These are phyloP conservation scores for Coemansia sp. DNA, from an alignment of 192 early-diverging fungal genomes.

Conservation along the genomic window DNA sequence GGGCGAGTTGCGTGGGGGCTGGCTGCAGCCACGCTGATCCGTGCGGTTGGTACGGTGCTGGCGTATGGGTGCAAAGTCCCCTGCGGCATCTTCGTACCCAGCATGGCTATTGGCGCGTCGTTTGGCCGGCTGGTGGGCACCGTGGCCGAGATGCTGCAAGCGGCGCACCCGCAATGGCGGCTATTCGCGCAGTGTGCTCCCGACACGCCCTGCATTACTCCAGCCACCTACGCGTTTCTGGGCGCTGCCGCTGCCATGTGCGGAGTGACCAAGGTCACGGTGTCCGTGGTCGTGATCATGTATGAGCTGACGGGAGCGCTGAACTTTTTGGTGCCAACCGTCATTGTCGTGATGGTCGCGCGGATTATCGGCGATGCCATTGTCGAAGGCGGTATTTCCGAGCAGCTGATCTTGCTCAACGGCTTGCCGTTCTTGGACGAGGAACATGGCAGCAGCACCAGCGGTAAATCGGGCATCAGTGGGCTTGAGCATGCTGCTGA, in stretches of 20 bases:
- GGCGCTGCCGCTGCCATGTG: slow-evolving; percentile 88
- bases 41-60: slow-evolving; percentile 55
- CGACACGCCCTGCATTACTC: slow-evolving; percentile 83
- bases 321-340: slow-evolving; percentile 78
- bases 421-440: slow-evolving; percentile 78
- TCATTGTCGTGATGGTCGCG: slow-evolving; percentile 77
- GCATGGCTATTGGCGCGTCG: slow-evolving; percentile 90
- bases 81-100: slow-evolving; percentile 91
- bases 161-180: slow-evolving; percentile 58
- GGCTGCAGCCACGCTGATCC: slow-evolving; percentile 57
- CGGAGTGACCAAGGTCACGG: slow-evolving; percentile 85
- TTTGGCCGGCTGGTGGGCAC: slow-evolving; percentile 90
- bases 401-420: slow-evolving; percentile 75
- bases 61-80: slow-evolving; percentile 76
- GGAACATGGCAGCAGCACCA: slow-evolving; percentile 53
- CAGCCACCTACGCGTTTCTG: slow-evolving; percentile 92
- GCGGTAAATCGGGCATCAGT: too few species aligned
- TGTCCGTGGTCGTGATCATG: slow-evolving; percentile 94
- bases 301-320: slow-evolving; percentile 97
- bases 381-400: slow-evolving; percentile 71
- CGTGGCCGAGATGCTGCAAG: slow-evolving; percentile 66
- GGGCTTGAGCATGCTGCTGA: slow-evolving; percentile 61
- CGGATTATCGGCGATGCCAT: slow-evolving; percentile 73
- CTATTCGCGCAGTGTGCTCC: slow-evolving; percentile 77
- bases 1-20: slow-evolving; percentile 52